Conservation (phyloP, 164 flowering plant species). For the Dillenia turbinata region DNA sequence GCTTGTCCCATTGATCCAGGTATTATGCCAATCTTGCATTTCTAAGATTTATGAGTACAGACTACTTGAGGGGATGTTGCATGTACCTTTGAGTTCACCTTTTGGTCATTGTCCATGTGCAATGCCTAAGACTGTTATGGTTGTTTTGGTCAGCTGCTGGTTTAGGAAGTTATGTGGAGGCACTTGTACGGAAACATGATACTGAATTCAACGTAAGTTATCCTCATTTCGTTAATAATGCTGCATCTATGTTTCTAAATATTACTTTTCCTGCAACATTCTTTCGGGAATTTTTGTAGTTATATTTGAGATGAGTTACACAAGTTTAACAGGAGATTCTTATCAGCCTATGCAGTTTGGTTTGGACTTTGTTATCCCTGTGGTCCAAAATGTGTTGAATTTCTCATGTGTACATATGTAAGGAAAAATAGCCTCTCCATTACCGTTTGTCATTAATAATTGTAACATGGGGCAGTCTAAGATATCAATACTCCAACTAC, state of each 20-base stretch:
- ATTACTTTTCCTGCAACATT: background rate
- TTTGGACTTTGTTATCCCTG: background rate
- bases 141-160: conserved; percentile 63
- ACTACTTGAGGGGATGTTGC: background rate
- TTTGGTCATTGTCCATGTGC: background rate
- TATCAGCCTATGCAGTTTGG: background rate
- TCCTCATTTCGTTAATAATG: background rate
- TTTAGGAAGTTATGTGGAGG: conserved; percentile 68
- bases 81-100: background rate
- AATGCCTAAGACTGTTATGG: conserved; percentile 11
- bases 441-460: too few relatives aligned
- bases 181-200: conserved; percentile 68
- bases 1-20: conserved; percentile 84
- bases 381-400: background rate
- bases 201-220: conserved; percentile 75
- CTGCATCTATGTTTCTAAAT: background rate
- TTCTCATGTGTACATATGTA: too few relatives aligned
- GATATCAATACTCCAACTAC: too few relatives aligned
- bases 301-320: too few relatives aligned
- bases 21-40: conserved; percentile 16
- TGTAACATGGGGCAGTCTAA: too few relatives aligned
- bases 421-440: too few relatives aligned
- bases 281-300: too few relatives aligned
- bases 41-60: background rate
- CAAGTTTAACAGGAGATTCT: background rate